phyloP scores from a whole-genome alignment of 306 rosid genomes.

The Begonia loranthoides region DNA sequence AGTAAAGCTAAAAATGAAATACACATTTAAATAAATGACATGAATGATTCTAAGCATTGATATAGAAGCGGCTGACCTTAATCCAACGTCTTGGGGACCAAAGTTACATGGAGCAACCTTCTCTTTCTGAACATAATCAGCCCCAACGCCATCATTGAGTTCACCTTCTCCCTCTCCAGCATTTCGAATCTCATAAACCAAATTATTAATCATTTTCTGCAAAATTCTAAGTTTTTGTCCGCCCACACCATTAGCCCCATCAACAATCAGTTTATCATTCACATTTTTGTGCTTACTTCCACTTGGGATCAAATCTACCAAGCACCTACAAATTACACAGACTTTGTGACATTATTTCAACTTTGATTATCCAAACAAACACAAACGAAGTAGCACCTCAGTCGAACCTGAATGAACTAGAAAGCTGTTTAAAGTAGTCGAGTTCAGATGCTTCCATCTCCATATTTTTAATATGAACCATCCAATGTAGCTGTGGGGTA shows the following conservation, averaged over 20 bases:
- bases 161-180: constrained; percentile 61
- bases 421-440: constrained; percentile 61
- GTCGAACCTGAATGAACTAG: constrained; percentile 73
- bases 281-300: constrained; percentile 15
- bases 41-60: neutral
- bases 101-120: constrained; percentile 59
- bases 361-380: neutral
- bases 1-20: too few species aligned
- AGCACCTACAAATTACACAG: constrained; percentile 61
- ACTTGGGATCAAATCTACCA: constrained; percentile 57
- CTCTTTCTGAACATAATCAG: constrained; percentile 98
- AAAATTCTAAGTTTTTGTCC: constrained; percentile 54
- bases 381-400: too few species aligned
- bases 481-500: constrained; percentile 85
- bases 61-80: constrained; percentile 45
- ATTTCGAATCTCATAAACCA: constrained; percentile 64
- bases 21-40: too few species aligned
- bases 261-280: constrained; percentile 48
- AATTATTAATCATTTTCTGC: constrained; percentile 32
- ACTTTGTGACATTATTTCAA: constrained; percentile 6
- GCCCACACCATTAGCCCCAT: constrained; percentile 94
- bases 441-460: constrained; percentile 37
- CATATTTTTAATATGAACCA: constrained; percentile 69
- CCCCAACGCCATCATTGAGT: constrained; percentile 89
- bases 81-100: constrained; percentile 51